These are phyloP conservation scores for Cyberlindnera xylosilytica DNA, from an alignment of 805 yeast genomes.

Conservation along the genomic window DNA sequence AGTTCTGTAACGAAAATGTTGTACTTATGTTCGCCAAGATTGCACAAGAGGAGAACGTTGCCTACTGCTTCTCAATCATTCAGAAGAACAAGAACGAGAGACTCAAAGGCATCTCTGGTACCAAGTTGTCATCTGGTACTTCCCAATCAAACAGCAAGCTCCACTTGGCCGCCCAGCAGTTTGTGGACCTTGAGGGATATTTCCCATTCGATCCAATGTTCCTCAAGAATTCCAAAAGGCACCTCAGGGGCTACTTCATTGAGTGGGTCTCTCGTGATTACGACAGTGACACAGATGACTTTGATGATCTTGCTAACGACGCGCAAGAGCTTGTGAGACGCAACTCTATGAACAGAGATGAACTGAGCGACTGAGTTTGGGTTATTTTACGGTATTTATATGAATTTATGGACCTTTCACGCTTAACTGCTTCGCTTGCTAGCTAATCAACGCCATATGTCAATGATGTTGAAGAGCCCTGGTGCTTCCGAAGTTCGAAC, in stretches of 20 bases:
- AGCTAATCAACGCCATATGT: too few relatives aligned
- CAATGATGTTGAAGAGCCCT: too few relatives aligned
- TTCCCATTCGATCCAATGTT: conserved; percentile 95
- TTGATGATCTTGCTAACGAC: conserved; percentile 33
- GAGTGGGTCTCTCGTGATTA: conserved; percentile 78
- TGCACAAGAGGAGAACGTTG: conserved; percentile 84
- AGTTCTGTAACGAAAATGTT: conserved; percentile 90
- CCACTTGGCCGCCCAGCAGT: conserved; percentile 66
- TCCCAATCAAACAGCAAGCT: conserved; percentile 23
- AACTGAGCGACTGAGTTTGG: conserved; percentile 4
- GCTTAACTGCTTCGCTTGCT: too few relatives aligned
- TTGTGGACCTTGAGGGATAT: conserved; percentile 86
- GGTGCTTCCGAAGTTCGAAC: too few relatives aligned
- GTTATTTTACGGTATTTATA: too few relatives aligned
- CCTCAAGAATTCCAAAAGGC: conserved; percentile 54
- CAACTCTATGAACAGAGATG: conserved; percentile 14
- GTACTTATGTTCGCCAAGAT: conserved; percentile 91
- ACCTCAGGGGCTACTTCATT: conserved; percentile 57
- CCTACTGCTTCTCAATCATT: conserved; percentile 89
- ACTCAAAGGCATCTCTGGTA: conserved; percentile 39
- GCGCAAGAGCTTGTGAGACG: conserved; percentile 23
- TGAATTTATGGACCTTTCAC: too few relatives aligned
- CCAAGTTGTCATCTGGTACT: conserved; percentile 1
- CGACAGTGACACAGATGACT: conserved; percentile 44
- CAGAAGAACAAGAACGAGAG: conserved; percentile 73